Base-by-base conservation (phyloP, 2,329 filamentous ascomycete genomes). In the Penicillium psychrosexuale region DNA sequence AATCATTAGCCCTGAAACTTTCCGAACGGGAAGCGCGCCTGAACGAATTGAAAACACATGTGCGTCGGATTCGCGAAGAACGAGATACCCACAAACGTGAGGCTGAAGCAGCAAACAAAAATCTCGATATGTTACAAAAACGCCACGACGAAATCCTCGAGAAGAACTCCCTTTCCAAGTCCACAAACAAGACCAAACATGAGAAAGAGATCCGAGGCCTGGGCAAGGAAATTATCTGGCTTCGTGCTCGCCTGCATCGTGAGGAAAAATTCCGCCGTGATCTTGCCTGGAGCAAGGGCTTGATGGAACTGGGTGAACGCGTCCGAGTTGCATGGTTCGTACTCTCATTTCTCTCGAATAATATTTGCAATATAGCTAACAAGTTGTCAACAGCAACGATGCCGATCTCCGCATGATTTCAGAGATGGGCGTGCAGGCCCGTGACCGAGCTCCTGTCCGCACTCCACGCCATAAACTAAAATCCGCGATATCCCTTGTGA, bases 171-270 rank as follows among this genome's bases (percentile, higher is more conserved):
- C 50, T 52, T 42, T 63, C 63, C 38, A 75, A 66, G 36, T 64
- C 62, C 74, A 64, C 77, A 75, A 62, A 76, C 78, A 70, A 77
- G 67, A 62, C 70, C 68, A 65, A 72, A 61, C 66, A 78, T 69
- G 78, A 82, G 47, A 85, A 87, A 43, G 85, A 91, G 66, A 84
- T 97, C 50, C 84, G 86, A 62, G 93, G 93, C 17, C 81, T 97
- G 69, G 84, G 85, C 50, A 89, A 94, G 76, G 92, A 97, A 75
- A 93, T 97, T 70, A 84, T 91, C 66, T 97, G 90, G 85, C 84
- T 97, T 71, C 85, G 91, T 66, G 90, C 90, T 2, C 85, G 88
- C 49, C 89, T 89, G 77, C 82, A 84, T 69, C 84, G 94, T 31
- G 93, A 97, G 74, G 85, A 90, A 63, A 84, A 83, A 47, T 87